Conservation (phyloP, 768 basidiomycete species). For the Leccinum imitatum region DNA sequence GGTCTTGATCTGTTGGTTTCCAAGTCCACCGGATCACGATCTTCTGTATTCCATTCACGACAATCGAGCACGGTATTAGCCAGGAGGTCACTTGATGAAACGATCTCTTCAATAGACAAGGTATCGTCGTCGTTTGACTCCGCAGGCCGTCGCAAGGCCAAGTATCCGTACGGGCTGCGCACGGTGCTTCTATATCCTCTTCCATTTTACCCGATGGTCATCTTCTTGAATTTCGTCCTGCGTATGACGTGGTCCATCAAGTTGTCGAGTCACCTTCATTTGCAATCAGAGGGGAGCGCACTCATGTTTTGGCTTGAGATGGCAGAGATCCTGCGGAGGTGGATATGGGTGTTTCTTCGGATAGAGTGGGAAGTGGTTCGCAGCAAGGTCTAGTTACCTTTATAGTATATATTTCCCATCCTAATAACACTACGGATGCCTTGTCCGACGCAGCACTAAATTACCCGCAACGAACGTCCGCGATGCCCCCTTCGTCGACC, state of each 20-base stretch:
- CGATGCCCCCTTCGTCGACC: slow-evolving; percentile 14
- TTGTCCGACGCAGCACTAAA: neutral
- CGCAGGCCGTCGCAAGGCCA: slow-evolving; percentile 13
- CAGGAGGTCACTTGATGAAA: slow-evolving; percentile 13
- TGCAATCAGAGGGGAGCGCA: slow-evolving; percentile 70
- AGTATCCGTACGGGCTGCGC: slow-evolving; percentile 73
- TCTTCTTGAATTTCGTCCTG: slow-evolving; percentile 82
- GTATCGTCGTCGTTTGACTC: slow-evolving; percentile 19
- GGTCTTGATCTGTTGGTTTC: slow-evolving; percentile 74
- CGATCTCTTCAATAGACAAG: neutral
- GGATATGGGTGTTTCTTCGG: slow-evolving; percentile 98
- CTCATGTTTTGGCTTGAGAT: slow-evolving; percentile 90
- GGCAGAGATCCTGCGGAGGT: slow-evolving; percentile 84
- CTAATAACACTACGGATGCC: neutral
- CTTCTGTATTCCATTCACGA: slow-evolving; percentile 48
- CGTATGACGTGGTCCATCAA: slow-evolving; percentile 95
- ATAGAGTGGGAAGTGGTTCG: slow-evolving; percentile 91
- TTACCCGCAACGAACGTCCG: neutral
- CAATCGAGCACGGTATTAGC: slow-evolving; percentile 36
- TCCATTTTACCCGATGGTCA: slow-evolving; percentile 77
- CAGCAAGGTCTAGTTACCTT: slow-evolving; percentile 32
- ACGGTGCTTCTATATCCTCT: slow-evolving; percentile 75
- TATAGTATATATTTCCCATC: neutral
- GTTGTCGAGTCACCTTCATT: slow-evolving; percentile 82
- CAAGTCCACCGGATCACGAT: slow-evolving; percentile 29